These are phyloP conservation scores for Hyparrhenia diplandra DNA, from an alignment of 176 grass and related monocot species.

Conservation along the genomic window DNA sequence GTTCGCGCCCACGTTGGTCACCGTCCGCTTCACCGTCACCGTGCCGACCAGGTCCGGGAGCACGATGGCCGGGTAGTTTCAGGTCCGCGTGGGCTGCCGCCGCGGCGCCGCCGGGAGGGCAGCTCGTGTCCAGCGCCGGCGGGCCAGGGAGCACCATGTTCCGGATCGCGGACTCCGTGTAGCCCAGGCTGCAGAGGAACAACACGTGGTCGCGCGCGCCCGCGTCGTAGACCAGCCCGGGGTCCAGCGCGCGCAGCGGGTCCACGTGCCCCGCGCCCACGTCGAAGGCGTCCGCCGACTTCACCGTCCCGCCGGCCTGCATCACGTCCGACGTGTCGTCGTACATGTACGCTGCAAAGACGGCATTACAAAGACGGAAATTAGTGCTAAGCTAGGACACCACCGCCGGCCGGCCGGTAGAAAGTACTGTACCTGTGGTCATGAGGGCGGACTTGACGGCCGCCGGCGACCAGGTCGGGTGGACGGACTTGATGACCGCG, in stretches of 20 bases:
- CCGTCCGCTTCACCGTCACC: conserved; percentile 59
- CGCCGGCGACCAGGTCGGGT: conserved; percentile 79
- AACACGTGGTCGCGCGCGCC: conserved; percentile 53
- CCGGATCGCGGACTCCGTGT: conserved; percentile 52
- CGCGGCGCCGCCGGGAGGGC: not conserved
- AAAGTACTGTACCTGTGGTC: conserved; percentile 54
- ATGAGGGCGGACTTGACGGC: conserved; percentile 84
- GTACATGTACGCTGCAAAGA: conserved; percentile 44
- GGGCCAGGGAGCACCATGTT: conserved; percentile 54
- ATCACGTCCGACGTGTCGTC: conserved; percentile 64
- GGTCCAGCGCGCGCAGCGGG: conserved; percentile 65
- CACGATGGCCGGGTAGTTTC: conserved; percentile 80
- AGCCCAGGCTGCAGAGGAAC: conserved; percentile 79
- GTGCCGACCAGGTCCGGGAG: conserved; percentile 44
- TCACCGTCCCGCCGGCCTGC: conserved; percentile 65
- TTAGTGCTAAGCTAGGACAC: too few relatives aligned
- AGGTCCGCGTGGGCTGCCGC: conserved; percentile 20
- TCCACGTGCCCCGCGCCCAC: conserved; percentile 77
- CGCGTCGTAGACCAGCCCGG: conserved; percentile 78
- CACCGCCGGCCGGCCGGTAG: too few relatives aligned
- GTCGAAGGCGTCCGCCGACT: conserved; percentile 76
- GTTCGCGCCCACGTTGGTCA: conserved; percentile 60
- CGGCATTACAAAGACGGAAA: too few relatives aligned
- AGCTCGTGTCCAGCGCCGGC: conserved; percentile 47
- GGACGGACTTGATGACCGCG: conserved; percentile 72